phyloP scores from a whole-genome alignment of 202 grass and related monocot genomes.

The Cymbopogon flexuosus region DNA sequence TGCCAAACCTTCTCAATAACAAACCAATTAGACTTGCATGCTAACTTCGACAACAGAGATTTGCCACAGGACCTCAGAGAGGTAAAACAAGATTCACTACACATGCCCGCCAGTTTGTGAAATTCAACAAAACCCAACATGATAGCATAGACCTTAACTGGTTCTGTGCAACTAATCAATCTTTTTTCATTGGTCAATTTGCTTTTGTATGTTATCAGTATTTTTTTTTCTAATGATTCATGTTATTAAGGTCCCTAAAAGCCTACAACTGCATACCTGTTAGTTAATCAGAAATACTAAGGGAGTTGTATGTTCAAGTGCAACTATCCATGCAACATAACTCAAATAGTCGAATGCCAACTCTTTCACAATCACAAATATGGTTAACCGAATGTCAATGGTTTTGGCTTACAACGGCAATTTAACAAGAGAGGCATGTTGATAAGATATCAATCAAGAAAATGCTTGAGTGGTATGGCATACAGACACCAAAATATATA shows the following conservation, averaged over 20 bases:
- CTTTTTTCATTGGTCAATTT: neutral
- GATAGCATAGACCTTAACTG: neutral
- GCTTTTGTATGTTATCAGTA: neutral
- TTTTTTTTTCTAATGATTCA: constrained; percentile 11
- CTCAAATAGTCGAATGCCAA: neutral
- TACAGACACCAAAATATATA: neutral
- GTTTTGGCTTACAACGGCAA: neutral
- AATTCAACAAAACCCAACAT: neutral
- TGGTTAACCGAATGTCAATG: neutral
- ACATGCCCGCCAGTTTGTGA: neutral
- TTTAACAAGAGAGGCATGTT: neutral
- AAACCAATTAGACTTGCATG: neutral
- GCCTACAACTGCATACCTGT: neutral
- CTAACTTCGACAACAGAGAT: constrained; percentile 18
- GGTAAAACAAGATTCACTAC: neutral
- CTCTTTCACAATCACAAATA: neutral
- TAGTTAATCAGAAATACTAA: constrained; percentile 1
- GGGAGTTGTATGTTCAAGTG: neutral
- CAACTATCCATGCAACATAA: neutral
- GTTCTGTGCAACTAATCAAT: neutral
- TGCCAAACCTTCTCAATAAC: neutral
- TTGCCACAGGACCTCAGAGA: neutral
- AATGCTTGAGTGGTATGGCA: neutral
- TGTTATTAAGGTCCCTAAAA: neutral
- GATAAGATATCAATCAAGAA: neutral